Evolutionary conservation across 331 rosid species (phyloP), one percentile per base, ranked within the genome.

Genomic region (Acacia pycnantha): DNA sequence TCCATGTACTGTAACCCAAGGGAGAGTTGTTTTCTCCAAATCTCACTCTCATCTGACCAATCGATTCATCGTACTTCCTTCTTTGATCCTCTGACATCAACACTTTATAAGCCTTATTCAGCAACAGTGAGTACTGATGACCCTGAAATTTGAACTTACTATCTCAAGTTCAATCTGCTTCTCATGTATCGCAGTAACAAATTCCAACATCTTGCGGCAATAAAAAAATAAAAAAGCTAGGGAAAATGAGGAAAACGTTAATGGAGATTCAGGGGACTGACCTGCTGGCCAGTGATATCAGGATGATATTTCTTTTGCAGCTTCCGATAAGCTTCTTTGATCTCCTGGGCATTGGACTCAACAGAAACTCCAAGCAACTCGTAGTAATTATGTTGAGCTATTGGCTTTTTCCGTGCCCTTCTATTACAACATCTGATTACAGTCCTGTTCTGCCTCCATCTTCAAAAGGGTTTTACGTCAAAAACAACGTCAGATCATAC

Each of bases 271-370:
- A 11, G 11, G 26, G 43, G 43, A 64, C 11, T 11, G 48, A 90
- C 97, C 97, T 93, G 54, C 71, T 86, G 92, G 82, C 97, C 97
- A 67, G 88, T 88, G 82, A 93, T 84, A 83, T 93, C 97, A 11
- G 97, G 97, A 82, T 91, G 97, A 56, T 84, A 56, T 70, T 86
- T 91, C 93, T 93, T 93, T 76, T 91, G 97, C 88, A 91, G 83
- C 81, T 89, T 91, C 78, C 93, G 84, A 70, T 90, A 93, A 70
- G 97, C 94, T 73, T 90, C 88, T 88, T 84, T 93, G 77, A 93
- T 91, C 84, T 85, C 82, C 71, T 69, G 68, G 56, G 82, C 24
- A 64, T 86, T 81, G 54, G 97, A 91, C 76, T 88, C 91, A 37
- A 37, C 88, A 80, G 94, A 86, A 88, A 91, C 88, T 54, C 92